Conservation (phyloP, 2,329 filamentous ascomycete genomes). For the Fusarium abutilonis region DNA sequence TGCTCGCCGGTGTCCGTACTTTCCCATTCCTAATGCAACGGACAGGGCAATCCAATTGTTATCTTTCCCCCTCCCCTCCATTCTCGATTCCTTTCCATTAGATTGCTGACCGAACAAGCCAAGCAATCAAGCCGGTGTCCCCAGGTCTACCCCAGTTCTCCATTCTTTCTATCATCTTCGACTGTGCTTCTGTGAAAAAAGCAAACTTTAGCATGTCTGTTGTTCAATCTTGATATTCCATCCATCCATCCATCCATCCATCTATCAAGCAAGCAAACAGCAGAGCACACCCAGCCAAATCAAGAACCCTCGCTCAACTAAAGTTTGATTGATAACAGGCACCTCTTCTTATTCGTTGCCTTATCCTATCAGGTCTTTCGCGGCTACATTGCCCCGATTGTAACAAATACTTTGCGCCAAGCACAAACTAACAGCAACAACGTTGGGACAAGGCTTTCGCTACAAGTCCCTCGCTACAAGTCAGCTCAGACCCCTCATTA, state of each 20-base stretch:
- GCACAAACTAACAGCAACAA: constrained; percentile 11
- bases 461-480: constrained; percentile 9
- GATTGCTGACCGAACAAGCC: constrained; percentile 1
- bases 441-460: constrained; percentile 5
- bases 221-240: neutral
- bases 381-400: constrained; percentile 15
- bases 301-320: constrained; percentile 12
- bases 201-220: constrained; percentile 11
- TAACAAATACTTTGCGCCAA: constrained; percentile 24
- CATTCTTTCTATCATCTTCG: constrained; percentile 37
- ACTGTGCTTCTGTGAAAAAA: constrained; percentile 17
- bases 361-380: constrained; percentile 29
- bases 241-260: neutral
- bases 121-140: constrained; percentile 12
- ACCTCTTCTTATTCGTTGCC: constrained; percentile 32
- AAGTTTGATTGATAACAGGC: constrained; percentile 39
- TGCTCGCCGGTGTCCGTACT: constrained; percentile 25
- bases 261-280: too few species aligned
- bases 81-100: neutral
- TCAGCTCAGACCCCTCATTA: constrained; percentile 31
- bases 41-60: constrained; percentile 33
- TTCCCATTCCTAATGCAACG: constrained; percentile 39
- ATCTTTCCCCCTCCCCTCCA: constrained; percentile 34
- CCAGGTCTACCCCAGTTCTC: constrained; percentile 36
- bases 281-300: constrained; percentile 15